A percentile compares a stretch with the other conserved stretches of the same genome.
phyloP scores from a whole-genome alignment of 2,329 filamentous ascomycete species.

The Epichloe elymi region DNA sequence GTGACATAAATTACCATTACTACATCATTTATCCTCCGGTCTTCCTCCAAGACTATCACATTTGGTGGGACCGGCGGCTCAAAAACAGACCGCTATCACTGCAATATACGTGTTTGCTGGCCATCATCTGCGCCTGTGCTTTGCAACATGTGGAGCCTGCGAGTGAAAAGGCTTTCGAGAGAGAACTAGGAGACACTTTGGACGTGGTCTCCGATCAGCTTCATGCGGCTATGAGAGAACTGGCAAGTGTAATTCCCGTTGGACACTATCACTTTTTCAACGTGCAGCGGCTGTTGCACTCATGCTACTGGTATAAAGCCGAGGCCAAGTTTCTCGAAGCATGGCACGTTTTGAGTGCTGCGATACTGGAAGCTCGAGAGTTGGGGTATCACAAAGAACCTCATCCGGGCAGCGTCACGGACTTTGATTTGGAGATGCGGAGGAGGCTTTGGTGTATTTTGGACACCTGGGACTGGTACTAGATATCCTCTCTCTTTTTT shows the following conservation, averaged over 20 bases:
- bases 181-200: constrained; percentile 9
- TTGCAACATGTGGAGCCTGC: constrained; percentile 16
- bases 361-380: constrained; percentile 18
- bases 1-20: constrained; percentile 20
- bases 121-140: constrained; percentile 17
- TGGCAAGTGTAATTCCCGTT: constrained; percentile 14
- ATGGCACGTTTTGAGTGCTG: constrained; percentile 20
- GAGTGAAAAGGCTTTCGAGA: constrained; percentile 10
- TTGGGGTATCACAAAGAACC: constrained; percentile 16
- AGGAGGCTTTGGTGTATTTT: constrained; percentile 20
- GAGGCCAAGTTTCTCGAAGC: constrained; percentile 19
- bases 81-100: constrained; percentile 12
- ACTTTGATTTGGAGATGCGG: constrained; percentile 20
- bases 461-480: constrained; percentile 22
- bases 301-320: constrained; percentile 20
- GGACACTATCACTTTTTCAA: constrained; percentile 16
- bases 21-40: constrained; percentile 19
- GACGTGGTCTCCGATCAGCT: constrained; percentile 14
- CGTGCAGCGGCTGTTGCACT: constrained; percentile 18
- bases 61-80: constrained; percentile 16
- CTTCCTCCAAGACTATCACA: constrained; percentile 17
- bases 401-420: constrained; percentile 8
- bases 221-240: constrained; percentile 14
- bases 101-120: constrained; percentile 17
- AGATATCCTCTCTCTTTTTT: background rate